A percentile compares a stretch with the other conserved stretches of the same genome.
These are phyloP conservation scores for Guadua angustifolia DNA, from an alignment of 176 grass and related monocot genomes.

Conservation along the genomic window DNA sequence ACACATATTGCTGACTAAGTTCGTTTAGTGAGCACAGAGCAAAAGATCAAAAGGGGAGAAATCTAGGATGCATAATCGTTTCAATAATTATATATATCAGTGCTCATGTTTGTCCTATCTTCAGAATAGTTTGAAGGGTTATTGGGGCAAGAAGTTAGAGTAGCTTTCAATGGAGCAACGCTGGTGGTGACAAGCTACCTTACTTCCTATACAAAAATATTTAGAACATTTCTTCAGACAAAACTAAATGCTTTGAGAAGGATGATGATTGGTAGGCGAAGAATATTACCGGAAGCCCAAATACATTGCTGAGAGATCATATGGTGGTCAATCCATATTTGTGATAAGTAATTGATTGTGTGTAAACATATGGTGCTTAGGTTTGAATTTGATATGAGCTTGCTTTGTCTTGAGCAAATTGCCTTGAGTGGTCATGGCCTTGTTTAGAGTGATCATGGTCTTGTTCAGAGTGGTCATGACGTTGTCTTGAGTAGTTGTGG, in stretches of 20 bases:
- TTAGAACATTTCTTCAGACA: not conserved
- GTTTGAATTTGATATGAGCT: no score
- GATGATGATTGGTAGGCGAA: conserved; percentile 15
- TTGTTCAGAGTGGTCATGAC: no score
- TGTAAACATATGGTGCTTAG: no score
- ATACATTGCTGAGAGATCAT: not conserved
- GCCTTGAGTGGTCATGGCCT: no score
- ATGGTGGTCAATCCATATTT: no score
- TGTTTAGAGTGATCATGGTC: no score
- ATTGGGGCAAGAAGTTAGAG: not conserved
- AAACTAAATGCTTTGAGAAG: conserved; percentile 1
- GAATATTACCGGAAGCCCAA: conserved; percentile 11
- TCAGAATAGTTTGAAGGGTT: conserved; percentile 21
- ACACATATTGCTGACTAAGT: not conserved
- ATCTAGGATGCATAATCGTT: not conserved
- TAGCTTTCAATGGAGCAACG: not conserved
- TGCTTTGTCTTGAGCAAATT: no score
- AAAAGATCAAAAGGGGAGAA: not conserved
- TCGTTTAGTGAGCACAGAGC: conserved; percentile 10
- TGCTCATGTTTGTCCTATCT: conserved; percentile 17
- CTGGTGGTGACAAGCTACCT: conserved; percentile 43
- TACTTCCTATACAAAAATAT: not conserved
- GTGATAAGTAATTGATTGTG: no score
- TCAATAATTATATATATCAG: conserved; percentile 10
- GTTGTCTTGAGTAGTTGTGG: no score